Percentiles rank a stretch among this genome's conserved stretches.
These are phyloP conservation scores for Cutaneotrichosporon sp. DNA, from an alignment of 1,284 basidiomycete species.

Conservation along the genomic window DNA sequence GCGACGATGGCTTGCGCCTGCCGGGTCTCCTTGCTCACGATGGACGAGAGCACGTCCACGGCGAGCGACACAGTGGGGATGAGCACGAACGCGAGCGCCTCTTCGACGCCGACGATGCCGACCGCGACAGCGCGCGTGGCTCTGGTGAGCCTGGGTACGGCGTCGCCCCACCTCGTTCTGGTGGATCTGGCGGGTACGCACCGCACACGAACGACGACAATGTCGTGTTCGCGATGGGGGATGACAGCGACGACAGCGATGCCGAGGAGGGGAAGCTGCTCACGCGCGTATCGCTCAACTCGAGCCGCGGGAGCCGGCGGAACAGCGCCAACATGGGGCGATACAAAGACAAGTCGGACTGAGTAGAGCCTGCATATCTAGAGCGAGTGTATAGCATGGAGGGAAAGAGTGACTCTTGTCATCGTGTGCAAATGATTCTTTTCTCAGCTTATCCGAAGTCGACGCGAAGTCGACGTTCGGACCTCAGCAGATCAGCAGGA, in stretches of 20 bases:
- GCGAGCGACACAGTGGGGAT: slow-evolving; percentile 12
- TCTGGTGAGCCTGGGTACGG: not conserved
- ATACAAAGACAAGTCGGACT: slow-evolving; percentile 5
- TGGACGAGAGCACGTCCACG: slow-evolving; percentile 14
- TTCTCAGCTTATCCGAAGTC: too few relatives aligned
- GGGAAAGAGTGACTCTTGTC: too few relatives aligned
- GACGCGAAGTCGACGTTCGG: too few relatives aligned
- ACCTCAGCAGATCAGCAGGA: too few relatives aligned
- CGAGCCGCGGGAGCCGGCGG: slow-evolving; percentile 4
- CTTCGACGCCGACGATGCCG: not conserved
- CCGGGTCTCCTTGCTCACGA: slow-evolving; percentile 13
- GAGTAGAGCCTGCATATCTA: slow-evolving; percentile 2
- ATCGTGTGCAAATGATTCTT: too few relatives aligned
- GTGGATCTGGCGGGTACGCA: slow-evolving; percentile 20
- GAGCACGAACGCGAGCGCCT: slow-evolving; percentile 17
- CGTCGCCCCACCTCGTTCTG: not conserved
- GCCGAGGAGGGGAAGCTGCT: slow-evolving; percentile 13
- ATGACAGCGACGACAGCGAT: slow-evolving; percentile 55
- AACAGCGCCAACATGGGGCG: not conserved
- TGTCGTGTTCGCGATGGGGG: slow-evolving; percentile 82
- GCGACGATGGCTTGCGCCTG: not conserved
- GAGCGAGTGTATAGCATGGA: not conserved
- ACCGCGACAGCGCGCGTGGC: not conserved
- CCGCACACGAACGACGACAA: slow-evolving; percentile 62
- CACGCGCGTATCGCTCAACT: slow-evolving; percentile 10